These are phyloP conservation scores for Mikania micrantha DNA, from an alignment of 129 eudicot genomes.

Conservation along the genomic window DNA sequence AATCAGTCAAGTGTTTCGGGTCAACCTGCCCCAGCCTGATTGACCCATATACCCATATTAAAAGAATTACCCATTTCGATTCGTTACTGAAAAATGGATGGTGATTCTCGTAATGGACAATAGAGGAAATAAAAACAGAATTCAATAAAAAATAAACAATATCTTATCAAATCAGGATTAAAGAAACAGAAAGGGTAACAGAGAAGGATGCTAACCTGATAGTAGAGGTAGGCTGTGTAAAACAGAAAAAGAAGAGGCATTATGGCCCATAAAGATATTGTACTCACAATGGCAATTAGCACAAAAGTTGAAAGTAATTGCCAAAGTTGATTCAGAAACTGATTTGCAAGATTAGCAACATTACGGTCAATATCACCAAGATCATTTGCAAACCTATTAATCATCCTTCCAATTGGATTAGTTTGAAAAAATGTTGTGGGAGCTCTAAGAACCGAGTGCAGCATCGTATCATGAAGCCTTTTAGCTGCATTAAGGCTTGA, in stretches of 20 bases:
- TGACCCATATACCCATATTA: background rate
- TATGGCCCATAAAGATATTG: slow-evolving; percentile 94
- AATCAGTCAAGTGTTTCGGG: background rate
- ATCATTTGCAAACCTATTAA: slow-evolving; percentile 94
- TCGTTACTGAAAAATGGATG: background rate
- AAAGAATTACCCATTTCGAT: background rate
- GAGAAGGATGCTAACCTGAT: slow-evolving; percentile 54
- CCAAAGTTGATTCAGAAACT: slow-evolving; percentile 62
- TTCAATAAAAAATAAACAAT: background rate
- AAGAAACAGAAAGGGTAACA: slow-evolving; percentile 5
- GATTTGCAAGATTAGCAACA: slow-evolving; percentile 65
- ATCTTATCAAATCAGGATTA: background rate
- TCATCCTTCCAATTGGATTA: slow-evolving; percentile 84
- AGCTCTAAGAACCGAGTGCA: slow-evolving; percentile 73
- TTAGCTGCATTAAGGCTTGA: slow-evolving; percentile 89
- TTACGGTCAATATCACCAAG: slow-evolving; percentile 84
- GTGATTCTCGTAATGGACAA: background rate
- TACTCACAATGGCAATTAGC: slow-evolving; percentile 88
- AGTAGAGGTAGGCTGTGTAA: slow-evolving; percentile 89
- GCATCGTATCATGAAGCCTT: slow-evolving; percentile 77
- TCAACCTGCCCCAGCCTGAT: background rate
- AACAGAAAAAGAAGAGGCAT: slow-evolving; percentile 92
- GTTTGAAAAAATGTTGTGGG: slow-evolving; percentile 94
- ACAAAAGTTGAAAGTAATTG: slow-evolving; percentile 89
- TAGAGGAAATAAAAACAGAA: background rate